Percentiles rank a stretch among this genome's conserved stretches.
Evolutionary conservation across 2,329 filamentous ascomycete species (phyloP).

Genomic region (Aureobasidium sp.): DNA sequence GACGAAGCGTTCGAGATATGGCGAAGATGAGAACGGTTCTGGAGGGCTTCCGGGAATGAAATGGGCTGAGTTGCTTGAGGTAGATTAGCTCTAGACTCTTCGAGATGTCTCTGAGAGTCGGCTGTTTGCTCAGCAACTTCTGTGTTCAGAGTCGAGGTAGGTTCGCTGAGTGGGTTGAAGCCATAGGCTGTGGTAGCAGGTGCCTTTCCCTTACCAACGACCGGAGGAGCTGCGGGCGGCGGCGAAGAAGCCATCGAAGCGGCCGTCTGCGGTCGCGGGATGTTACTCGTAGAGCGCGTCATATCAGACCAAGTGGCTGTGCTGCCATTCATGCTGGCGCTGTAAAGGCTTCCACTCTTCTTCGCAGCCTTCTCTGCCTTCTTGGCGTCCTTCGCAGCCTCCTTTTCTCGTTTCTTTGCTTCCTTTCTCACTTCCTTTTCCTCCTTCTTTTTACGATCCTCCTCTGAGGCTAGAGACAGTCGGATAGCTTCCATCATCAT

Average conservation of each 20-base stretch:
- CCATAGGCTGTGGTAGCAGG: slow-evolving; percentile 36
- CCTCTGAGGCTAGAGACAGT: slow-evolving; percentile 82
- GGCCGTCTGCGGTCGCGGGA: slow-evolving; percentile 33
- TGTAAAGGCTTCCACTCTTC: slow-evolving; percentile 52
- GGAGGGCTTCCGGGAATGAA: slow-evolving; percentile 19
- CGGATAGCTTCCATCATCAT: slow-evolving; percentile 98
- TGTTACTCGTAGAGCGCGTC: slow-evolving; percentile 43
- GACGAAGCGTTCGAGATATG: slow-evolving; percentile 86
- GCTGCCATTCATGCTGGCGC: slow-evolving; percentile 29
- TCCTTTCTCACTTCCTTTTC: slow-evolving; percentile 77
- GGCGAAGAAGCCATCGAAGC: slow-evolving; percentile 19
- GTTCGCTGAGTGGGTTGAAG: slow-evolving; percentile 37
- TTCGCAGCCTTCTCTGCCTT: slow-evolving; percentile 64
- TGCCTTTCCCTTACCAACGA: slow-evolving; percentile 42
- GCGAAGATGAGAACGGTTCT: slow-evolving; percentile 40
- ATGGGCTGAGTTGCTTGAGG: slow-evolving; percentile 25
- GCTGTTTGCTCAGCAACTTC: slow-evolving; percentile 19
- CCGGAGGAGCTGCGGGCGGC: slow-evolving; percentile 24
- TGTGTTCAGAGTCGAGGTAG: slow-evolving; percentile 36
- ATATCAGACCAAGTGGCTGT: slow-evolving; percentile 29
- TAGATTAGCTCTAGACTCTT: slow-evolving; percentile 38
- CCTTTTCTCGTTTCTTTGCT: slow-evolving; percentile 77
- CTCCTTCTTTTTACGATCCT: slow-evolving; percentile 80
- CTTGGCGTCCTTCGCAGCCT: slow-evolving; percentile 56
- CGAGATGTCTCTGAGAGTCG: slow-evolving; percentile 39